These are phyloP conservation scores for Toxicodendron radicans DNA, from an alignment of 345 rosid species.

Conservation along the genomic window DNA sequence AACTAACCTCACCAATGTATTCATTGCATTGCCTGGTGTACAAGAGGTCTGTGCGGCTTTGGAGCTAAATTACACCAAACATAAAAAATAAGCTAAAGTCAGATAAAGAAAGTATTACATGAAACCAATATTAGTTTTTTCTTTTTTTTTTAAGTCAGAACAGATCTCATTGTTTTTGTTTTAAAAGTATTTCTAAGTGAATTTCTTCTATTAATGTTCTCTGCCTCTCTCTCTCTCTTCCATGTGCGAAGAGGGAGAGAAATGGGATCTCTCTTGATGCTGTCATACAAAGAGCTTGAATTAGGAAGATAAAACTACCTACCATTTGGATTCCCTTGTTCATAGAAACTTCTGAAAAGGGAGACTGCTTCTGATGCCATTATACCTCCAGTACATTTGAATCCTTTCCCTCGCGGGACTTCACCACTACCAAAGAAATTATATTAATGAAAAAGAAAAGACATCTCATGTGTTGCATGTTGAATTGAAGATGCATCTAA, in stretches of 20 bases:
- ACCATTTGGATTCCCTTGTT: slow-evolving; percentile 93
- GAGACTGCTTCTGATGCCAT: slow-evolving; percentile 74
- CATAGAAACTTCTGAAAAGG: slow-evolving; percentile 70
- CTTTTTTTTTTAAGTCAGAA: too few relatives aligned
- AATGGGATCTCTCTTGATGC: background rate
- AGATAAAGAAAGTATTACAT: background rate
- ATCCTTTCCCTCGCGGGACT: slow-evolving; percentile 38
- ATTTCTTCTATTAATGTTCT: background rate
- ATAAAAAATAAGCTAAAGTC: background rate
- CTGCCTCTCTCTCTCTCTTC: too few relatives aligned
- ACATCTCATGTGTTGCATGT: slow-evolving; percentile 7
- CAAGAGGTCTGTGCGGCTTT: slow-evolving; percentile 25
- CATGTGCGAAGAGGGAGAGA: background rate
- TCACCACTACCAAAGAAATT: slow-evolving; percentile 29
- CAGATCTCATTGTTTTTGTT: background rate
- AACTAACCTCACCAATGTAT: too few relatives aligned
- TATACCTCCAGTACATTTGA: slow-evolving; percentile 64
- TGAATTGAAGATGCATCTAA: background rate
- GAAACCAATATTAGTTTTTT: background rate
- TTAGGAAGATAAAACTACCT: slow-evolving; percentile 17
- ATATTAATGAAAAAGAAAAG: background rate
- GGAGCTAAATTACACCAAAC: slow-evolving; percentile 35
- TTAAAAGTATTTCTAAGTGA: background rate
- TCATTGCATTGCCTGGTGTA: too few relatives aligned
- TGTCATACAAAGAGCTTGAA: background rate